Evolutionary conservation across 352 stramenopile genomes (phyloP).

Genomic region (Blastocystis sp.): DNA sequence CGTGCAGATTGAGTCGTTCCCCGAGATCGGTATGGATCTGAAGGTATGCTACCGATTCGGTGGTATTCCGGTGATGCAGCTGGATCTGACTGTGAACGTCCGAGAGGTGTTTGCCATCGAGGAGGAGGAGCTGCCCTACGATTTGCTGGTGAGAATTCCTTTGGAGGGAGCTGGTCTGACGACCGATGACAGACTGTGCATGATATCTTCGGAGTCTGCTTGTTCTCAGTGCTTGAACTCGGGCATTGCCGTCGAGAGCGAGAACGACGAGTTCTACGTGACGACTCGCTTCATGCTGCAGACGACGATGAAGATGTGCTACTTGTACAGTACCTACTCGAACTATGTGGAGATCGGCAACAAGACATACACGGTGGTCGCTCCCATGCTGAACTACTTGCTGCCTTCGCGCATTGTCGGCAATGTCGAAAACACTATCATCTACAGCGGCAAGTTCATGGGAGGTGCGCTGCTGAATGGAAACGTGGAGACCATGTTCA

Average conservation of each 20-base stretch:
- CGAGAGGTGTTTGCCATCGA: background rate
- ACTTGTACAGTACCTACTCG: background rate
- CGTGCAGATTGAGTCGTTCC: background rate
- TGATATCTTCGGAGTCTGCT: background rate
- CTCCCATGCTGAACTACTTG: constrained; percentile 5
- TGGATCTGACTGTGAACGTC: background rate
- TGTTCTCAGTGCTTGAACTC: background rate
- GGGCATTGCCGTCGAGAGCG: background rate
- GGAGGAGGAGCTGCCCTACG: background rate
- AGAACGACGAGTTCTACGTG: background rate
- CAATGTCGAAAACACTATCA: constrained; percentile 35
- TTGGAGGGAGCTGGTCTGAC: constrained; percentile 41
- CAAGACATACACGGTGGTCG: background rate
- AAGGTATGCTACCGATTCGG: constrained; percentile 28
- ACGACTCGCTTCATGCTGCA: background rate
- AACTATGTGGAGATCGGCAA: background rate
- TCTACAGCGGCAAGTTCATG: constrained; percentile 27
- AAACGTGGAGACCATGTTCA: constrained; percentile 17
- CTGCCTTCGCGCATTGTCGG: constrained; percentile 44
- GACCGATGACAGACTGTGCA: background rate
- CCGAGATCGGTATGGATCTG: constrained; percentile 20
- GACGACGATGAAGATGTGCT: constrained; percentile 31
- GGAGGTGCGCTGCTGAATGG: background rate
- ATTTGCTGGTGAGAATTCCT: constrained; percentile 4
- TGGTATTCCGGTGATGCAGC: background rate